Conservation (phyloP, 2,329 filamentous ascomycete species). For the Calonectria hongkongensis region DNA sequence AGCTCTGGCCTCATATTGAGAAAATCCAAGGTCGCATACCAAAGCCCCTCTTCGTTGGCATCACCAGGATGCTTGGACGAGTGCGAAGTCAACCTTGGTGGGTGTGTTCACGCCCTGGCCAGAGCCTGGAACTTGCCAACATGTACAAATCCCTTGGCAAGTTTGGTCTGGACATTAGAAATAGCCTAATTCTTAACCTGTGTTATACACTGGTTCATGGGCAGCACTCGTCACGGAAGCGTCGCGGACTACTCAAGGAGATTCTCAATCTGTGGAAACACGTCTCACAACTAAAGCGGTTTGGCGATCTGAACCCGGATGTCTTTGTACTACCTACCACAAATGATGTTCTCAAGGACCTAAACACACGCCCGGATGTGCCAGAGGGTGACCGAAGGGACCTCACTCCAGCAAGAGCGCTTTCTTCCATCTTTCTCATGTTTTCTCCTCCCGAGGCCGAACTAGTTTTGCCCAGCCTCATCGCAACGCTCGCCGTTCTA, state of each 20-base stretch:
- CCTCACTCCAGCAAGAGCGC: constrained; percentile 47
- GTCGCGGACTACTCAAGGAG: constrained; percentile 51
- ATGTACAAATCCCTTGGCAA: constrained; percentile 54
- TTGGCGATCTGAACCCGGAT: constrained; percentile 47
- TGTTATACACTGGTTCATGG: constrained; percentile 53
- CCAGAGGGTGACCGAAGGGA: constrained; percentile 22
- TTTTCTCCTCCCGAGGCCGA: constrained; percentile 50
- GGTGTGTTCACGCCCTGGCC: constrained; percentile 36
- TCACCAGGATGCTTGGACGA: constrained; percentile 49
- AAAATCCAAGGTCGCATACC: constrained; percentile 54
- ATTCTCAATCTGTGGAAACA: constrained; percentile 62
- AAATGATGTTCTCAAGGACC: constrained; percentile 54
- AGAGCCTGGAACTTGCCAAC: constrained; percentile 53
- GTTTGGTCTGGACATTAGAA: constrained; percentile 54
- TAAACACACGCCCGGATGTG: constrained; percentile 28
- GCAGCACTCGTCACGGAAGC: constrained; percentile 35
- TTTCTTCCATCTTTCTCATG: constrained; percentile 59
- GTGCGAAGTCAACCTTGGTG: constrained; percentile 46
- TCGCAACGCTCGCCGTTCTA: constrained; percentile 58
- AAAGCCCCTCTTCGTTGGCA: constrained; percentile 52
- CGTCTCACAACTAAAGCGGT: constrained; percentile 59
- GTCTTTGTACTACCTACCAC: constrained; percentile 57
- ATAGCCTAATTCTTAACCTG: constrained; percentile 58
- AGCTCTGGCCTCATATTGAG: constrained; percentile 58
- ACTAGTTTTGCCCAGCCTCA: constrained; percentile 57